Conservation (phyloP, 768 basidiomycete species). For the Pleurotus citrinopileatus region DNA sequence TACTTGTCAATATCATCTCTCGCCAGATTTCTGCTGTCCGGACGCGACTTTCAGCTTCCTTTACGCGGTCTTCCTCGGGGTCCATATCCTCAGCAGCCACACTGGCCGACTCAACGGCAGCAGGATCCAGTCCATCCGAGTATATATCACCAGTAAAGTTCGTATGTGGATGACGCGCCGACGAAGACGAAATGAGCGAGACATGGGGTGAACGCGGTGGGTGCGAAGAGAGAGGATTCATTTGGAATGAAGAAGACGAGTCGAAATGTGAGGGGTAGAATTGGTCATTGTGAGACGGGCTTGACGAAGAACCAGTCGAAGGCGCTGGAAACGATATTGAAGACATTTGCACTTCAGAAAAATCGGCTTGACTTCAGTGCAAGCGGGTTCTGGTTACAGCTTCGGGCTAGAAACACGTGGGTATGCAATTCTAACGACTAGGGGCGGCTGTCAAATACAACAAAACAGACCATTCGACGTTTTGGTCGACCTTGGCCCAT, state of each 20-base stretch:
- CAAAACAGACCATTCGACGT: slow-evolving; percentile 1
- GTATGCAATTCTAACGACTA: neutral
- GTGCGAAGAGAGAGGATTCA: slow-evolving; percentile 78
- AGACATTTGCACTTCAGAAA: slow-evolving; percentile 43
- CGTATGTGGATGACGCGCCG: slow-evolving; percentile 16
- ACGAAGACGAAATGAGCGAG: slow-evolving; percentile 37
- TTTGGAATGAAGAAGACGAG: slow-evolving; percentile 62
- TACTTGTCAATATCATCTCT: slow-evolving; percentile 74
- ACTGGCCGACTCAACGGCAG: slow-evolving; percentile 27
- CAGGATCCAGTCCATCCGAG: slow-evolving; percentile 41
- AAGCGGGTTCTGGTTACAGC: neutral
- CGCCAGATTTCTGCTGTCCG: slow-evolving; percentile 71
- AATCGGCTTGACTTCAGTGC: neutral
- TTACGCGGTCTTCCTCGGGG: slow-evolving; percentile 37
- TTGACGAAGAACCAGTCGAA: slow-evolving; percentile 34
- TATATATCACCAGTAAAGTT: slow-evolving; percentile 5
- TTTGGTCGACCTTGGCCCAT: neutral
- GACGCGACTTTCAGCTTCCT: slow-evolving; percentile 45
- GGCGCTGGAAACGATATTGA: slow-evolving; percentile 59
- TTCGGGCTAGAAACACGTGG: slow-evolving; percentile 8
- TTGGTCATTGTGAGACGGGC: slow-evolving; percentile 40
- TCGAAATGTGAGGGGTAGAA: slow-evolving; percentile 65
- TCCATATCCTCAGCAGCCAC: slow-evolving; percentile 1
- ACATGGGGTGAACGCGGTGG: slow-evolving; percentile 75
- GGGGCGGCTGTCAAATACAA: slow-evolving; percentile 7